Base-by-base conservation (phyloP, 306 rosid genomes). In the Cicer cuneatum region DNA sequence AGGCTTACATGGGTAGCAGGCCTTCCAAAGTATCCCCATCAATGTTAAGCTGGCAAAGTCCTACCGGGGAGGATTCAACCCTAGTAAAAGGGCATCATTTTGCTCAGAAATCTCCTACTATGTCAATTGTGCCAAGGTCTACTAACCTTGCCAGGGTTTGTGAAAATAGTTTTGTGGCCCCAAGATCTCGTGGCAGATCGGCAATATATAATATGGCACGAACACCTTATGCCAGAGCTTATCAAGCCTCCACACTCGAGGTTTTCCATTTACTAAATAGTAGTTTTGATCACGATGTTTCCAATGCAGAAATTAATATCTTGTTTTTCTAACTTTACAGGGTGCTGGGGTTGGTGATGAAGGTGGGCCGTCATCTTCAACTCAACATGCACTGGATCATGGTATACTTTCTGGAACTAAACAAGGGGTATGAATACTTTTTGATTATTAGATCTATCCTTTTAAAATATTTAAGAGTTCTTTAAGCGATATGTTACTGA, bases 1-100 rank as follows among this genome's bases (percentile, higher is more conserved):
- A 89, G 76, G 90, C 94, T 18, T 94, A 86, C 90, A 94, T 94
- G 97, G 96, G 85, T 47, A 83, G 87, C 79, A 89, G 89, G 86
- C 89, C 93, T 72, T 80, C 85, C 64, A 86, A 85, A 74, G 80
- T 79, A 48, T 87, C 97, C 49, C 89, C 93, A 40, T 83, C 85
- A 79, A 77, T 77, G 82, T 72, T 87, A 67, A 83, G 80, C 66
- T 49, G 80, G 46, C 88, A 16, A 15, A 63, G 77, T 74, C 81
- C 83, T 74, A 66, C 56, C 1, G 29, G 45, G 75, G 94, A 83
- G 66, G 87, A 79, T 69, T 66, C 86, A 37, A 21, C 69, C 45
- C 59, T 58, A 63, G 58, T 63, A 7, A 80, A 76, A 78, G 74
- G 71, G 54, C 87, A 78, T 18, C 68, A 82, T 37, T 59, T 79